Conservation (phyloP, 2,329 filamentous ascomycete species). For the Ceratocystis variospora region DNA sequence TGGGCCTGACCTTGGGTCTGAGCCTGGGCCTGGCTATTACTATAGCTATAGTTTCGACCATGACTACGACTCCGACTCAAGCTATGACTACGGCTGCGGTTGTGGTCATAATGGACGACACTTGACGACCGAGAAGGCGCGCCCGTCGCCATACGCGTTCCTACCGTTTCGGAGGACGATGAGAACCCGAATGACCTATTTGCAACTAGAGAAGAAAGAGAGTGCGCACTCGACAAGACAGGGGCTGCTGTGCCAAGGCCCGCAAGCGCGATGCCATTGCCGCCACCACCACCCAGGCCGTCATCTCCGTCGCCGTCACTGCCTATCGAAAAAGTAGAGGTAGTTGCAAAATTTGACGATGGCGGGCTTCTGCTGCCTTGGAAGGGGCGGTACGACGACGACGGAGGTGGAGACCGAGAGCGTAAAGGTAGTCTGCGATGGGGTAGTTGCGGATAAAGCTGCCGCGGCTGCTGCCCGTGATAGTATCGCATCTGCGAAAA, state of each 20-base stretch:
- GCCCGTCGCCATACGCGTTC: not conserved
- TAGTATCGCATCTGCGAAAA: not conserved
- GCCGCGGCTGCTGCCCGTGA: not conserved
- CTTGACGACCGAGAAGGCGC: constrained; percentile 8
- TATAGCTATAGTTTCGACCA: too few relatives aligned
- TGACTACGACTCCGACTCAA: too few relatives aligned
- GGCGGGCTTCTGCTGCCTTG: not conserved
- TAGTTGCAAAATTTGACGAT: not conserved
- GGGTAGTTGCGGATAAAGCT: not conserved
- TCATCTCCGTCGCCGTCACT: not conserved
- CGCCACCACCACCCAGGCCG: not conserved
- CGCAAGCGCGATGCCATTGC: not conserved
- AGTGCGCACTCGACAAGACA: constrained; percentile 7
- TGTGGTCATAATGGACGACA: constrained; percentile 1
- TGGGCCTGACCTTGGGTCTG: too few relatives aligned
- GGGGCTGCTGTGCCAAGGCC: not conserved
- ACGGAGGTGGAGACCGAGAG: not conserved
- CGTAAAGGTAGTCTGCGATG: not conserved
- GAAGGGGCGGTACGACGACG: not conserved
- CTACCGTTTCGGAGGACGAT: constrained; percentile 7
- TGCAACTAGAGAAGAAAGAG: constrained; percentile 4
- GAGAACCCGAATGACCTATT: constrained; percentile 5
- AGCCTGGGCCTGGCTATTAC: too few relatives aligned
- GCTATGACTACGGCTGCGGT: too few relatives aligned
- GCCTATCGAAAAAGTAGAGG: not conserved